These are phyloP conservation scores for Yamadazyma jaroonii DNA, from an alignment of 1,139 yeast species.

Conservation along the genomic window DNA sequence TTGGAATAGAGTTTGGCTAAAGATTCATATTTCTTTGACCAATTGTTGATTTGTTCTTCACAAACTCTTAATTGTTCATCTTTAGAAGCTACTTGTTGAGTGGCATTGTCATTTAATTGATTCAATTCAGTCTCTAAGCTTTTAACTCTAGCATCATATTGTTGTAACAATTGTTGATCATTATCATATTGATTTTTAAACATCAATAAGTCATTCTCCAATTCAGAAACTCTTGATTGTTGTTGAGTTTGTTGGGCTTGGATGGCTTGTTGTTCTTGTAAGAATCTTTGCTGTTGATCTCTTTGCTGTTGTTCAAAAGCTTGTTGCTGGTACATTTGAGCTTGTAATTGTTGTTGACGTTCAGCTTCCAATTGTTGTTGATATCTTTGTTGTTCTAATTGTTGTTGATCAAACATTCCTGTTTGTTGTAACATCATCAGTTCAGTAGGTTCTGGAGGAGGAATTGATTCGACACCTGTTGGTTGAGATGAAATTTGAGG, in stretches of 20 bases:
- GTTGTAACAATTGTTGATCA: conserved; percentile 80
- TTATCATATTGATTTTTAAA: conserved; percentile 82
- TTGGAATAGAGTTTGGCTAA: conserved; percentile 89
- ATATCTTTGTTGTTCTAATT: conserved; percentile 68
- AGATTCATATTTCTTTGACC: conserved; percentile 88
- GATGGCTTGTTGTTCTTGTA: conserved; percentile 57
- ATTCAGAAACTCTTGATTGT: conserved; percentile 74
- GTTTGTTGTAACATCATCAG: conserved; percentile 48
- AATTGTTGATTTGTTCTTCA: conserved; percentile 73
- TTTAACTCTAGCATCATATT: conserved; percentile 84
- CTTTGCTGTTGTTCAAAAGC: conserved; percentile 69
- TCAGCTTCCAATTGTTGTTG: conserved; percentile 55
- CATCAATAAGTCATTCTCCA: conserved; percentile 76
- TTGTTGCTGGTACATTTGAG: conserved; percentile 54
- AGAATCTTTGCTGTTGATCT: conserved; percentile 53
- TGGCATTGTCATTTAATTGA: conserved; percentile 62
- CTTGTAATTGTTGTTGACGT: conserved; percentile 48
- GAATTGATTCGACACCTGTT: conserved; percentile 25
- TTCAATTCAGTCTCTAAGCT: conserved; percentile 73
- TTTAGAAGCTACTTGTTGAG: conserved; percentile 73
- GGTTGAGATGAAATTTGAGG: conserved; percentile 34
- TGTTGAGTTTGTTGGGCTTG: conserved; percentile 73
- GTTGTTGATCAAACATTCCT: conserved; percentile 42
- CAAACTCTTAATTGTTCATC: conserved; percentile 68
- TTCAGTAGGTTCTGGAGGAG: conserved; percentile 41